Percentiles rank a stretch among this genome's conserved stretches.
phyloP scores from a whole-genome alignment of 2,329 filamentous ascomycete species.

The Aspergillus sp. region DNA sequence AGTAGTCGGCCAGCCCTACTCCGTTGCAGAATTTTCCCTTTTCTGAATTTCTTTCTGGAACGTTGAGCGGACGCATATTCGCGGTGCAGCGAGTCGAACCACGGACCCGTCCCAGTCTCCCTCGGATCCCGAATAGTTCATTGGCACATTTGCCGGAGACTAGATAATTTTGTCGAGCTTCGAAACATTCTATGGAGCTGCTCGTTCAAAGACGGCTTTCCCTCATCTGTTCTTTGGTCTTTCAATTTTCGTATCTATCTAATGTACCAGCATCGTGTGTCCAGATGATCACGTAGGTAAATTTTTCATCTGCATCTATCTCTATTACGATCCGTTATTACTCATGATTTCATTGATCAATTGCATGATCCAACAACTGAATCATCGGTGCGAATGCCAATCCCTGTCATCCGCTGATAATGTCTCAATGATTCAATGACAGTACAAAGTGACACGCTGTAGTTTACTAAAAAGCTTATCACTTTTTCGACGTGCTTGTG shows the following conservation, averaged over 20 bases:
- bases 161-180: neutral
- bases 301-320: neutral
- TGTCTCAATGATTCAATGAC: neutral
- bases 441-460: neutral
- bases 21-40: slow-evolving; percentile 4
- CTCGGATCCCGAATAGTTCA: neutral
- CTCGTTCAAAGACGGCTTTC: no score
- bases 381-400: no score
- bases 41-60: neutral
- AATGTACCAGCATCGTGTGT: neutral
- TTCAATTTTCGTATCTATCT: no score
- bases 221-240: no score
- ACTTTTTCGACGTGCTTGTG: neutral
- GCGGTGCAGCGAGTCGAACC: neutral
- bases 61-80: neutral
- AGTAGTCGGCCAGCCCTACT: neutral
- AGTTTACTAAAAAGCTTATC: slow-evolving; percentile 2
- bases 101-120: neutral
- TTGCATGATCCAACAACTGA: neutral
- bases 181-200: neutral
- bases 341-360: neutral
- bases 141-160: neutral
- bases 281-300: no score
- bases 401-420: no score
- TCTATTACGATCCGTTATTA: no score